phyloP scores from a whole-genome alignment of 106 monocot species.

The Phalaenopsis equestris region DNA sequence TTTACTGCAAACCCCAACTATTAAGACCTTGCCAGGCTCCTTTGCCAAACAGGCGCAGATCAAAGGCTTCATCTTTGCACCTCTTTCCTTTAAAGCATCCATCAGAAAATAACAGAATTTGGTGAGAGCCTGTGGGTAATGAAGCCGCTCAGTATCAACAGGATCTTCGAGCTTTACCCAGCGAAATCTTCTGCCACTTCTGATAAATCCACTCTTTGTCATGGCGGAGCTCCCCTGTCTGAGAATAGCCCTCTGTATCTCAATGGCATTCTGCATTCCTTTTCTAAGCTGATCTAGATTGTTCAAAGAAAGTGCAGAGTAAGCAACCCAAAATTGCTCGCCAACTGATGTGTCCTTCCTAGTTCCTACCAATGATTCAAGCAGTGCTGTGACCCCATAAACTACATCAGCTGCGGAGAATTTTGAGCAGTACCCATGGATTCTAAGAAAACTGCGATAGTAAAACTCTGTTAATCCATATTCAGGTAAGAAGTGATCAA shows the following conservation, averaged over 20 bases:
- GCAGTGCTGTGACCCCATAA: conserved; percentile 81
- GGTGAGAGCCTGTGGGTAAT: conserved; percentile 81
- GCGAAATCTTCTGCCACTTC: conserved; percentile 76
- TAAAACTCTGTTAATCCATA: conserved; percentile 85
- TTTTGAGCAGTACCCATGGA: conserved; percentile 73
- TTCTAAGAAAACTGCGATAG: conserved; percentile 71
- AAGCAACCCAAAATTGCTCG: conserved; percentile 84
- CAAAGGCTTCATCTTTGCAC: conserved; percentile 87
- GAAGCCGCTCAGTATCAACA: conserved; percentile 51
- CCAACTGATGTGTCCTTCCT: conserved; percentile 36
- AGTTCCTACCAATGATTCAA: conserved; percentile 43
- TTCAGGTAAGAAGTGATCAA: conserved; percentile 77
- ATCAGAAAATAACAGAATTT: conserved; percentile 88
- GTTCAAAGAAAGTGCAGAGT: conserved; percentile 66
- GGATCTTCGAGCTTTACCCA: conserved; percentile 95
- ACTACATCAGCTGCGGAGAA: conserved; percentile 94
- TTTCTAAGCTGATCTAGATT: conserved; percentile 60
- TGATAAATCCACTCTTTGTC: conserved; percentile 81
- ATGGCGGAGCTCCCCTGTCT: conserved; percentile 89
- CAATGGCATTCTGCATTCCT: conserved; percentile 89
- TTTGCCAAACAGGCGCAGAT: conserved; percentile 80
- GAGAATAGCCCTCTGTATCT: conserved; percentile 81
- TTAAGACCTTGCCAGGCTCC: conserved; percentile 60
- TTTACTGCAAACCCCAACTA: conserved; percentile 79
- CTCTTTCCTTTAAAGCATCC: conserved; percentile 95